Conservation (phyloP, 1,284 basidiomycete genomes). For the Trametes hirsuta region DNA sequence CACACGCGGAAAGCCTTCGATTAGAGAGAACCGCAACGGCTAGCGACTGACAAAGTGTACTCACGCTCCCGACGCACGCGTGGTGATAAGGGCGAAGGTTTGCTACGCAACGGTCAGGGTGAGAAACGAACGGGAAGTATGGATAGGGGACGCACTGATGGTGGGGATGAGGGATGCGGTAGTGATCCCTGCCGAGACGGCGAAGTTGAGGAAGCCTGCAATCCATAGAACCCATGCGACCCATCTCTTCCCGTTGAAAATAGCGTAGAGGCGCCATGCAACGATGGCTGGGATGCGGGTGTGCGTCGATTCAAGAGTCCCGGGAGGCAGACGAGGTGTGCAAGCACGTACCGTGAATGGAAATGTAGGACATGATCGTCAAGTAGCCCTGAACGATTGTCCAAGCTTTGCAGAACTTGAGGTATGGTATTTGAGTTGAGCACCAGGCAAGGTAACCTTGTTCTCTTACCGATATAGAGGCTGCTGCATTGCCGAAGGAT, state of each 20-base stretch:
- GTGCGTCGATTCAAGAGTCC: neutral
- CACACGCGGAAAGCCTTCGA: too few relatives aligned
- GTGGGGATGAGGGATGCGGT: constrained; percentile 30
- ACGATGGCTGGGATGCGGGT: constrained; percentile 30
- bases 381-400: constrained; percentile 33
- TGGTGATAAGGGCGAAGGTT: constrained; percentile 31
- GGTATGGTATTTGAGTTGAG: neutral
- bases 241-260: constrained; percentile 33
- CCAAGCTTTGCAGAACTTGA: constrained; percentile 37
- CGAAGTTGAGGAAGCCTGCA: constrained; percentile 28
- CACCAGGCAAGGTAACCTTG: constrained; percentile 1
- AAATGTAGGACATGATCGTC: constrained; percentile 37
- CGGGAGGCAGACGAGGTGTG: neutral
- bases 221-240: constrained; percentile 31
- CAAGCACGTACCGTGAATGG: constrained; percentile 32
- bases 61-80: constrained; percentile 32
- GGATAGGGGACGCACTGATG: constrained; percentile 26
- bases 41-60: neutral
- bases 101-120: constrained; percentile 14
- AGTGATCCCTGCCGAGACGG: constrained; percentile 29
- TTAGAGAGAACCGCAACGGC: too few relatives aligned
- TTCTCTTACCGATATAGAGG: constrained; percentile 24
- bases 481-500: constrained; percentile 21
- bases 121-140: neutral
- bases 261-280: constrained; percentile 34